phyloP scores from a whole-genome alignment of 1,139 yeast genomes.

The Candida sanyaensis region DNA sequence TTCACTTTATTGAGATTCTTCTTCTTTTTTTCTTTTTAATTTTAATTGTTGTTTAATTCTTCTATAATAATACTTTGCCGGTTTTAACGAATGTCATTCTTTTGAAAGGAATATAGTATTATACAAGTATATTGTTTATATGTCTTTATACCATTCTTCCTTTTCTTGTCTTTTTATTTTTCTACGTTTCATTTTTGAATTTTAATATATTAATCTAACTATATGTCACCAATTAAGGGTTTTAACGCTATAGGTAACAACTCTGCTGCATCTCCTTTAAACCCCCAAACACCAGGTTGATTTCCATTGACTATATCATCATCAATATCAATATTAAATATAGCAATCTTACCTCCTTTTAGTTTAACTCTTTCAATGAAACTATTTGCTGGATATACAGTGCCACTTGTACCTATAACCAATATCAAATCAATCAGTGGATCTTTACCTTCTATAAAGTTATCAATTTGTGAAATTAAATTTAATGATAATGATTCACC shows the following conservation, averaged over 20 bases:
- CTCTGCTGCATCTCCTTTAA: conserved; percentile 79
- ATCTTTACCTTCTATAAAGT: conserved; percentile 53
- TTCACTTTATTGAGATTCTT: too few species aligned
- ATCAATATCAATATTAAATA: conserved; percentile 72
- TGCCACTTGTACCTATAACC: conserved; percentile 84
- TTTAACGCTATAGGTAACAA: conserved; percentile 66
- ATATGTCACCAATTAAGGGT: conserved; percentile 40
- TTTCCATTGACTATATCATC: conserved; percentile 40
- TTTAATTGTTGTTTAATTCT: too few species aligned
- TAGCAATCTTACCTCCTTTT: conserved; percentile 81
- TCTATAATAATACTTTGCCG: too few species aligned
- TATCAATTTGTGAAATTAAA: conserved; percentile 66
- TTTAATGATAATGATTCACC: conserved; percentile 78
- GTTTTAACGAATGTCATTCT: too few species aligned
- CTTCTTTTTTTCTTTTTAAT: too few species aligned
- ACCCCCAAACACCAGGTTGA: conserved; percentile 61
- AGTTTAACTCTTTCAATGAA: conserved; percentile 74
- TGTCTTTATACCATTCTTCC: background rate
- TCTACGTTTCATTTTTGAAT: background rate
- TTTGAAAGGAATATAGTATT: background rate
- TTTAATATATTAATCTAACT: conserved; percentile 1
- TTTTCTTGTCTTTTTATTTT: background rate
- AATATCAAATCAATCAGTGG: conserved; percentile 67
- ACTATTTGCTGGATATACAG: conserved; percentile 90
- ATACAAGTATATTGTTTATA: background rate